Conservation (phyloP, 73 alveolate species). For the Stentor roeselii region DNA sequence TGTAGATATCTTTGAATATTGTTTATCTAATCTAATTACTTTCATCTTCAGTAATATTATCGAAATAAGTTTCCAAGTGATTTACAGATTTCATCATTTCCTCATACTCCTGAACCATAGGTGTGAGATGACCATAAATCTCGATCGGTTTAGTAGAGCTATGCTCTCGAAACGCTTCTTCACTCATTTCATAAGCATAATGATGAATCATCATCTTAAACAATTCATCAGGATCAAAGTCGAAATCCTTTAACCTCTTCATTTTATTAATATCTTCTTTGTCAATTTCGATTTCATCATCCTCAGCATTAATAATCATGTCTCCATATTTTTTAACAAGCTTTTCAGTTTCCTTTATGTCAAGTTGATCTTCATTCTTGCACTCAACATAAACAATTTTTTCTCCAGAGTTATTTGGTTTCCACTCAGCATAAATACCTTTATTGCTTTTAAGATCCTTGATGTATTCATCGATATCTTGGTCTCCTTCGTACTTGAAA, state of each 20-base stretch:
- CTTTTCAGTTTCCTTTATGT: background rate
- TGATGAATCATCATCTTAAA: too few relatives aligned
- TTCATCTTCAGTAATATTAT: too few relatives aligned
- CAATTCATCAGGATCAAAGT: background rate
- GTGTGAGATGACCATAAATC: too few relatives aligned
- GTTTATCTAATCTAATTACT: too few relatives aligned
- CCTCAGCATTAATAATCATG: background rate
- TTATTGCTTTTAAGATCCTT: background rate
- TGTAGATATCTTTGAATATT: background rate
- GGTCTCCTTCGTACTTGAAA: background rate
- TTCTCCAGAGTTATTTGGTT: background rate
- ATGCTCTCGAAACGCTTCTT: too few relatives aligned
- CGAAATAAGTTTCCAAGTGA: too few relatives aligned
- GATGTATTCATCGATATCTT: background rate
- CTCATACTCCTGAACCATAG: too few relatives aligned
- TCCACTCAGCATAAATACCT: background rate
- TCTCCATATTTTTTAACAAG: background rate
- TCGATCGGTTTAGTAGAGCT: too few relatives aligned
- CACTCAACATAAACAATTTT: background rate
- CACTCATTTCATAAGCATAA: too few relatives aligned
- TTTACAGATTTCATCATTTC: too few relatives aligned
- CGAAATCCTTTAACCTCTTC: background rate
- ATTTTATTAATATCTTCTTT: background rate
- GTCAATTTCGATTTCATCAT: background rate
- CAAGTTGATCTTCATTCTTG: too few relatives aligned